These are phyloP conservation scores for Fusarium fujikuroi DNA, from an alignment of 2,329 filamentous ascomycete genomes.

Conservation along the genomic window DNA sequence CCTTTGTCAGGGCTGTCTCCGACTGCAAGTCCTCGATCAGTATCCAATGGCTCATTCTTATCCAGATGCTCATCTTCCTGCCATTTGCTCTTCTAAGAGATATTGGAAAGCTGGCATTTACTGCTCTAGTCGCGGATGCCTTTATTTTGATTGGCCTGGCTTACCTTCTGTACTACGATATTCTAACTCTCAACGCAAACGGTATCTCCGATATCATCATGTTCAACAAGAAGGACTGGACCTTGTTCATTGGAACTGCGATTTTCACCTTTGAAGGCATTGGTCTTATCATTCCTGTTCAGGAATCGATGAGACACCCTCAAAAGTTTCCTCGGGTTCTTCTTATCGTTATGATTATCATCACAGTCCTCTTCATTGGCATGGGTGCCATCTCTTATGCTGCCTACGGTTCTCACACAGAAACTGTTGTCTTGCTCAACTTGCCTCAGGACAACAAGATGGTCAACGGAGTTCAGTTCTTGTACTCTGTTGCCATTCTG, in stretches of 20 bases:
- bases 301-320: conserved; percentile 94
- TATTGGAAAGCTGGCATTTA: conserved; percentile 96
- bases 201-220: conserved; percentile 86
- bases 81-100: conserved; percentile 94
- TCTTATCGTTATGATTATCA: conserved; percentile 91
- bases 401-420: conserved; percentile 92
- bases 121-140: conserved; percentile 89
- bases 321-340: conserved; percentile 91
- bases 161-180: conserved; percentile 96
- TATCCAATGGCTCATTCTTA: conserved; percentile 88
- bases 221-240: conserved; percentile 95
- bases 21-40: conserved; percentile 87
- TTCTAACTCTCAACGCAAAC: conserved; percentile 80
- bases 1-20: conserved; percentile 91
- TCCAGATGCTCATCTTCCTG: conserved; percentile 95
- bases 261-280: conserved; percentile 99
- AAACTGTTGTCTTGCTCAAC: conserved; percentile 96
- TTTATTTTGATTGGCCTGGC: conserved; percentile 94
- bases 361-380: conserved; percentile 88
- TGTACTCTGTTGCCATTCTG: conserved; percentile 98
- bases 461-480: conserved; percentile 94
- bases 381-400: conserved; percentile 96
- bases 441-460: conserved; percentile 94
- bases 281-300: conserved; percentile 96
- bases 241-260: conserved; percentile 96